Conservation (phyloP, 208 protist species). For the Leishmania tarentolae region DNA sequence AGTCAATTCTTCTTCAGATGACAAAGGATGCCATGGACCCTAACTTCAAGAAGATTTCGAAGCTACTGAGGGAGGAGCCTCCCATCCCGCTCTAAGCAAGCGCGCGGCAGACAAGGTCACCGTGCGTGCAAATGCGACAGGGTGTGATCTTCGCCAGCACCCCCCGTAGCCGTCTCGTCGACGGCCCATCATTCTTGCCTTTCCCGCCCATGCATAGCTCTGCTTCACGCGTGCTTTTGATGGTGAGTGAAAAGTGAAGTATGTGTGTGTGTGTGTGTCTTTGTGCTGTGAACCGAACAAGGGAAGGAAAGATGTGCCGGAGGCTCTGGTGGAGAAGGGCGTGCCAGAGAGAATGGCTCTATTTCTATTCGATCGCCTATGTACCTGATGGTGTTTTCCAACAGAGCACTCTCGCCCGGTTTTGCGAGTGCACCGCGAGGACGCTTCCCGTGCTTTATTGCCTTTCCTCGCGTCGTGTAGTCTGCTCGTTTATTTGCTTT, state of each 20-base stretch:
- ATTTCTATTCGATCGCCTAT: background rate
- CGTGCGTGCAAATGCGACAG: too few relatives aligned
- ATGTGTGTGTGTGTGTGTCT: background rate
- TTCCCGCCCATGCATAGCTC: too few relatives aligned
- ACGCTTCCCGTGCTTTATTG: background rate
- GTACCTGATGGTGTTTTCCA: background rate
- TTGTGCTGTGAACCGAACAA: background rate
- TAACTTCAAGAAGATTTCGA: constrained; percentile 72
- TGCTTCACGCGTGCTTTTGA: background rate
- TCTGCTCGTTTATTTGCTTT: background rate
- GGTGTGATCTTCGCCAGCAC: background rate
- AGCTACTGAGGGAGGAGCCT: constrained; percentile 47
- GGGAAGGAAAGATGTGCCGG: too few relatives aligned
- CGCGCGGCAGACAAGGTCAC: background rate
- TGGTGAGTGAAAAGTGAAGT: background rate
- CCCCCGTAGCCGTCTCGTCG: background rate
- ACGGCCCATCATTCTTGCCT: background rate
- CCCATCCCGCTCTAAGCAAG: constrained; percentile 35
- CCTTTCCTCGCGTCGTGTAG: background rate
- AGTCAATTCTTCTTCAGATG: constrained; percentile 77
- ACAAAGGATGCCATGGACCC: constrained; percentile 62
- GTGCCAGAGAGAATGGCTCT: too few relatives aligned
- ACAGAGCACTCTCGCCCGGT: background rate
- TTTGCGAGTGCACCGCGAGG: background rate
- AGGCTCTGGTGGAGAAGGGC: background rate